Evolutionary conservation across 495 filamentous ascomycete genomes (phyloP), one percentile per base, ranked within the genome.

Genomic region (Geoglossum glabrum): DNA sequence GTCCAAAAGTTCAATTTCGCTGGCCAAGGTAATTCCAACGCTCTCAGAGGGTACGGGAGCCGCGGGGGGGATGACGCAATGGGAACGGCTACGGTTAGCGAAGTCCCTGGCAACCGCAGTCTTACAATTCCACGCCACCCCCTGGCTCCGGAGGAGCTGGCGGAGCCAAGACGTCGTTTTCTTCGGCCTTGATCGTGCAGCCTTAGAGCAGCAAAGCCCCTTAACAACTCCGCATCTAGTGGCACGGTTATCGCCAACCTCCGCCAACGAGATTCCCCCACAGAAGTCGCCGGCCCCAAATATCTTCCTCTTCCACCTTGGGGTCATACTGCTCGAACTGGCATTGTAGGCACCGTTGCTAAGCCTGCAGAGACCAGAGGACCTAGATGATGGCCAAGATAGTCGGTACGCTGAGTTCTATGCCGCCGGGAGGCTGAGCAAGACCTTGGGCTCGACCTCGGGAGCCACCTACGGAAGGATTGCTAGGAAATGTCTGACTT

Each of bases 41-140:
- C 4, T 47, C 5, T 25, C 43, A 17, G 17, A 25, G 5, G 17
- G 15, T 47, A 5, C 15, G 15, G 5, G 7, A 50, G 17, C 33
- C 13, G 10, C 15, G 3, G 19, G 33, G 19, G 46, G 56, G 17
- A 25, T 65, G 11, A 25, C 59, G 23, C 49, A 61, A 2, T 60
- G 61, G 15, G 64, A 72, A 5, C 60, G 67, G 40, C 34, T 71
- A 5, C 62, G 61, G 19, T 62, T 72, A 27, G 70, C 67, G n/a
- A 68, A 63, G 47, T 63, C 63, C 40, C 58, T 69, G 4, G 66
- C 70, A 0, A 56, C 64, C 10, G 69, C 65, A 23, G 61, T 71
- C 19, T 61, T 73, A 13, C 69, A 70, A 57, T 71, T 70, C 46
- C 64, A 71, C 51, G 57, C 57, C 5, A 73, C 70, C 13, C 66